Percentiles rank a stretch among this genome's conserved stretches.
These are phyloP conservation scores for Spathaspora girioi DNA, from an alignment of 805 yeast genomes.

Conservation along the genomic window DNA sequence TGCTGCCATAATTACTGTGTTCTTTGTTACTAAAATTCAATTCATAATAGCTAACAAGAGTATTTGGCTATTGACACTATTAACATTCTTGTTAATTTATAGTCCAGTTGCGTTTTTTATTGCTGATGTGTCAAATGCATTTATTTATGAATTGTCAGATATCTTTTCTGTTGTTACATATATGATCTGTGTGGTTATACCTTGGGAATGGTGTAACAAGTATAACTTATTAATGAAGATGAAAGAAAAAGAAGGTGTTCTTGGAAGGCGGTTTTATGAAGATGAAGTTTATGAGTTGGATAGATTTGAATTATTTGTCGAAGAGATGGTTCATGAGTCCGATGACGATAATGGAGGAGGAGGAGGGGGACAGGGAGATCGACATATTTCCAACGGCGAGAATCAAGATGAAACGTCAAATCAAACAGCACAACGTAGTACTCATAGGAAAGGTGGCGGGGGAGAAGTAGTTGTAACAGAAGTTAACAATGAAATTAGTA, in stretches of 20 bases:
- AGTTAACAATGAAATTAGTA: not conserved
- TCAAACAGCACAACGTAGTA: not conserved
- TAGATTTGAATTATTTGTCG: slow-evolving; percentile 36
- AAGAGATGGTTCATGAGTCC: slow-evolving; percentile 17
- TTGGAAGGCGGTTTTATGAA: slow-evolving; percentile 73
- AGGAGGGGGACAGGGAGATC: slow-evolving; percentile 10
- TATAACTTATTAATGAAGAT: slow-evolving; percentile 53
- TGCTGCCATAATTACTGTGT: slow-evolving; percentile 59
- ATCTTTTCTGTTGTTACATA: slow-evolving; percentile 71
- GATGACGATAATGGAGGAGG: slow-evolving; percentile 13
- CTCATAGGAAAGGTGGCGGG: not conserved
- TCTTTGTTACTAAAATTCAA: slow-evolving; percentile 48
- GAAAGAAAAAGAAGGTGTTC: slow-evolving; percentile 64
- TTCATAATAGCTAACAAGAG: slow-evolving; percentile 45
- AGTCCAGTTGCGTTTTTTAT: slow-evolving; percentile 68
- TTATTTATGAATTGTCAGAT: slow-evolving; percentile 74
- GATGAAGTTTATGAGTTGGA: slow-evolving; percentile 52
- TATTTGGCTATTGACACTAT: slow-evolving; percentile 52
- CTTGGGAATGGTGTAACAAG: slow-evolving; percentile 85
- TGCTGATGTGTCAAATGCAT: slow-evolving; percentile 70
- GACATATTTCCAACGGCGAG: slow-evolving; percentile 5
- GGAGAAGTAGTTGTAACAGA: not conserved
- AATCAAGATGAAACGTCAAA: not conserved
- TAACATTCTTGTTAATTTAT: slow-evolving; percentile 54
- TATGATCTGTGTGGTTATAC: slow-evolving; percentile 65